These are phyloP conservation scores for Meredithiella fracta DNA, from an alignment of 2,329 filamentous ascomycete genomes.

Conservation along the genomic window DNA sequence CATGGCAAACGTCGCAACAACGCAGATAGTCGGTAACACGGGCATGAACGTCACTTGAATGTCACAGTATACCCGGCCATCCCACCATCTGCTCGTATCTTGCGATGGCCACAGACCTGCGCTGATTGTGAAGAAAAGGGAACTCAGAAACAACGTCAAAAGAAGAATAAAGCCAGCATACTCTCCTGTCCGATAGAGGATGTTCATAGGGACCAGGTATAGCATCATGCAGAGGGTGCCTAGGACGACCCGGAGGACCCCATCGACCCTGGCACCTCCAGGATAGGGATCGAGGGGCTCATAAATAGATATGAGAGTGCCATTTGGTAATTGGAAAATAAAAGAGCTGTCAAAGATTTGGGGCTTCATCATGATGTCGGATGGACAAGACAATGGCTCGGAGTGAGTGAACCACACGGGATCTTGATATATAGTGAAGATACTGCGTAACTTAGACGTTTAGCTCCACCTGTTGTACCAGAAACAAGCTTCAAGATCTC, in stretches of 20 bases:
- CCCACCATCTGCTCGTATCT: conserved; percentile 33
- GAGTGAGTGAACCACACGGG: no score
- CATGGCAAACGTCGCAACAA: conserved; percentile 36
- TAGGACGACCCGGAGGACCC: conserved; percentile 32
- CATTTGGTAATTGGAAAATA: no score
- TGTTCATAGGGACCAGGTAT: conserved; percentile 34
- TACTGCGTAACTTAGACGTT: no score
- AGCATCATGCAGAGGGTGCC: conserved; percentile 28
- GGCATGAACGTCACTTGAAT: conserved; percentile 30
- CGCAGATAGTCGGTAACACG: conserved; percentile 32
- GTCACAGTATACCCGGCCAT: conserved; percentile 38
- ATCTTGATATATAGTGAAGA: no score
- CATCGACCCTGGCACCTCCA: conserved; percentile 25
- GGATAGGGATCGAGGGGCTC: conserved; percentile 12
- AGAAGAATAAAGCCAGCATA: conserved; percentile 36
- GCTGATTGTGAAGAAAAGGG: conserved; percentile 33
- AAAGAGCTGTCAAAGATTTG: no score
- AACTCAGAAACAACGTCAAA: conserved; percentile 28
- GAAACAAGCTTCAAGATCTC: no score
- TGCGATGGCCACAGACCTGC: conserved; percentile 37
- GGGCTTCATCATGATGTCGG: no score
- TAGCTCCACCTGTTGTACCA: no score
- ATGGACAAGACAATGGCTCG: no score
- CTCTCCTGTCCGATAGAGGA: conserved; percentile 37
- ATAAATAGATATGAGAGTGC: no score